Base-by-base conservation (phyloP, 2,329 filamentous ascomycete species). In the Xylogone sp. region DNA sequence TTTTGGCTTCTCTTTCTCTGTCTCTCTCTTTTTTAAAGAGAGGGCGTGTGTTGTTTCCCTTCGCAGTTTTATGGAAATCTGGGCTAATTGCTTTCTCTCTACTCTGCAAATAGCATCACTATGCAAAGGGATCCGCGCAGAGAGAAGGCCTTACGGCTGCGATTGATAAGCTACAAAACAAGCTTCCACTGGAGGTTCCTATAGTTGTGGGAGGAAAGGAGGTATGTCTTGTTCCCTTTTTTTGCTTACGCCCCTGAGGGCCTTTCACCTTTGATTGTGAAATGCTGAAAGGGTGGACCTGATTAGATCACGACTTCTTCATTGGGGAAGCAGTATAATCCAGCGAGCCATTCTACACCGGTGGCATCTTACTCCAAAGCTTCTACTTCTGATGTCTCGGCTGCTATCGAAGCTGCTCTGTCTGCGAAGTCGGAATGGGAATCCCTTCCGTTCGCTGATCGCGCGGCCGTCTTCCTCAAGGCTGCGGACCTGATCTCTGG, bases 381-480 rank as follows among this genome's bases (percentile, higher is more conserved):
- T 53, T 87, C 84, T 45, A 73, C 85, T 22, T 76, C 82, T 59
- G 86, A 97, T 64, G 88, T 97, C 59, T 78, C 82, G 56, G 77
- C 77, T 39, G 90, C 93, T 49, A 97, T 97, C 63, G 82, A 90
- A 22, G 82, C 89, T 34, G 93, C 93, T 21, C 81, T 97, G 42
- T 83, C 81, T n/a, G 92, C 92, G 45, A 94, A 95, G 74, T 78
- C 84, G 50, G 81, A 83, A 27, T 99, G 94, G 93, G 91, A 93
- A 65, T 77, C 81, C 4, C 77, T 95, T 18, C 89, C 93, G 13
- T 97, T 97, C 66, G 83, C 88, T 45, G 93, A 97, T 72, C 84
- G 93, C 50, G 93, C 93, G 12, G 88, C 92, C 51, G 81, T 99
- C 66, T 97, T 97, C 76, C 82, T 97, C 65, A 97, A 97, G 79